A percentile compares a stretch with the other conserved stretches of the same genome.
phyloP scores from a whole-genome alignment of 2,329 filamentous ascomycete species.

The Penicillium sp. region DNA sequence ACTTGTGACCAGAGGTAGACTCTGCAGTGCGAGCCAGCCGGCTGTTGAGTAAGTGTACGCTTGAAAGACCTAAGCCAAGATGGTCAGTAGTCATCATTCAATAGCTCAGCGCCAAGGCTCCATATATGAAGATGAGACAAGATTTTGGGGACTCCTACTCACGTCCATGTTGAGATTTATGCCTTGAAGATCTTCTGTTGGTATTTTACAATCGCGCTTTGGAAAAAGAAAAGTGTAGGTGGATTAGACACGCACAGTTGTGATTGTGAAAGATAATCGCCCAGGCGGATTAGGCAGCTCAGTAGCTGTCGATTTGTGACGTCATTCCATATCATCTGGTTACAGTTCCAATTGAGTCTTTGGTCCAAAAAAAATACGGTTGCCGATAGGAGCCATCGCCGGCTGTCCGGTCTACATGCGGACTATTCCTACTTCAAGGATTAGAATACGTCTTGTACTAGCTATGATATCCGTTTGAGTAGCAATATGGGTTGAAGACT shows the following conservation, averaged over 20 bases:
- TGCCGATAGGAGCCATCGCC: too few relatives aligned
- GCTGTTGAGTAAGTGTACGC: slow-evolving; percentile 42
- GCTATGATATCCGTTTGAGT: too few relatives aligned
- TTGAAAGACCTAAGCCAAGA: slow-evolving; percentile 35
- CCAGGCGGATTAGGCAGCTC: not conserved
- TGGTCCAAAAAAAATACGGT: too few relatives aligned
- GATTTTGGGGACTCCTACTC: not conserved
- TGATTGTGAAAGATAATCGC: not conserved
- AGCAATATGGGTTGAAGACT: too few relatives aligned
- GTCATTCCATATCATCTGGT: not conserved
- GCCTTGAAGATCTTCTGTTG: too few relatives aligned
- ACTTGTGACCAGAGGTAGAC: slow-evolving; percentile 51
- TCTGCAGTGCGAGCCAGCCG: slow-evolving; percentile 41
- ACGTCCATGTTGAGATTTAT: not conserved
- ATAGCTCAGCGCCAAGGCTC: not conserved
- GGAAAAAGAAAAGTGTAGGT: not conserved
- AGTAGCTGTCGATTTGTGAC: not conserved
- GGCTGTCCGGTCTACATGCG: too few relatives aligned
- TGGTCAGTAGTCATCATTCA: not conserved
- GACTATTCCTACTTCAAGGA: too few relatives aligned
- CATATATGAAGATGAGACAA: too few relatives aligned
- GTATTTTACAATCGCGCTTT: too few relatives aligned
- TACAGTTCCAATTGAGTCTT: too few relatives aligned
- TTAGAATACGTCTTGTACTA: too few relatives aligned
- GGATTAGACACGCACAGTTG: not conserved